Evolutionary conservation across 257 asterid species (phyloP).

Genomic region (Datura wrightii): DNA sequence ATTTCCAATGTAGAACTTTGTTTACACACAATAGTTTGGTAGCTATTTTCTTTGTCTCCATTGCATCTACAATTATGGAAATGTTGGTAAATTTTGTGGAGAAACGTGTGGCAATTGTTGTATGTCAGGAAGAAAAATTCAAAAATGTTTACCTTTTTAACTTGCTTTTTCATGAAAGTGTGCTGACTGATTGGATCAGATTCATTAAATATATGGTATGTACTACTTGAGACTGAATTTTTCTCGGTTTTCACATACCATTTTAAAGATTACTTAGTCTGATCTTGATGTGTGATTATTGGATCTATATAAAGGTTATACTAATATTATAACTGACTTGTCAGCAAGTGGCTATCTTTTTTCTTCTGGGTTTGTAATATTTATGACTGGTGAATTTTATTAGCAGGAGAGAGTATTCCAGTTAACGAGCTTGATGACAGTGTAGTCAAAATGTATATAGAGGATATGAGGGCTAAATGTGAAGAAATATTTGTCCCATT

Average conservation of each 20-base stretch:
- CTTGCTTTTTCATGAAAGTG: conserved; percentile 8
- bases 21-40: background rate
- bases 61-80: background rate
- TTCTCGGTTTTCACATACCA: background rate
- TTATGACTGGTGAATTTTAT: conserved; percentile 5
- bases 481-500: conserved; percentile 57
- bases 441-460: conserved; percentile 59
- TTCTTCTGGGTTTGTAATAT: background rate
- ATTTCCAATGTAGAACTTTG: background rate
- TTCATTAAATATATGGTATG: background rate
- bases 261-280: background rate
- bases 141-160: background rate
- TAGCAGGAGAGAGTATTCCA: conserved; percentile 74
- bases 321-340: background rate
- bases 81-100: background rate
- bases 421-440: conserved; percentile 62
- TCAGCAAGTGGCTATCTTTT: background rate
- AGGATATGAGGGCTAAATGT: conserved; percentile 61
- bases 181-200: background rate
- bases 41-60: background rate
- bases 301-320: conserved; percentile 1
- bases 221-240: background rate
- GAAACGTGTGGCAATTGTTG: background rate
- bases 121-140: background rate
- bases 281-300: background rate